Base-by-base conservation (phyloP, 768 basidiomycete genomes). In the Leucosporidium creatinivorum region DNA sequence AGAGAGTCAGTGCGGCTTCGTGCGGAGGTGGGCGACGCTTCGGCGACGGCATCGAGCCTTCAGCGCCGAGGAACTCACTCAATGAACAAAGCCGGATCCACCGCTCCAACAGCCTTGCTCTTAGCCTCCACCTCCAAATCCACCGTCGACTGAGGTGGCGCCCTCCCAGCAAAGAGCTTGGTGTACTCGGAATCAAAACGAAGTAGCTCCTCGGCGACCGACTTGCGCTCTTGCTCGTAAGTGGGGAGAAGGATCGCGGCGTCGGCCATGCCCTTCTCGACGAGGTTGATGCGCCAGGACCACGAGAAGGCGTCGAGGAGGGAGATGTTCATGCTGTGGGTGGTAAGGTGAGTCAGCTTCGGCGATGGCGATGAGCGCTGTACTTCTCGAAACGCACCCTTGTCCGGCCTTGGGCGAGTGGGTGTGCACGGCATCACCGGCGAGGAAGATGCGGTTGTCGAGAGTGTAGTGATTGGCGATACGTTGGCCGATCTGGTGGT, bases 351-450 rank as follows among this genome's bases (percentile, higher is more conserved):
- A 13, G 64, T 65, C 50, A 65, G 62, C 25, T 25, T 6, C 26
- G 7, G 21, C 13, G 1, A 21, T 33, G 1, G 0, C 23, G 19
- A 21, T 28, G 15, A 49, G n/a, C 31, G 21, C 13, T 25, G 26
- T 4, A 21, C n/a, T 28, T 5, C 1, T 36, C 25, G n/a, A 44
- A 21, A 28, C 48, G 5, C 17, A 61, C 39, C 58, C 73, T 52
- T 70, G 75, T 9, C 75, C 74, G 44, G 74, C 75, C 66, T 76
- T 76, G 23, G 75, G 75, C 4, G 73, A 73, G 63, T 76, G 74
- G 23, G 74, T 73, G 70, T 75, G 75, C 36, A 70, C 70, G 4
- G 73, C 74, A 56, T 76, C 75, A 15, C 75, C 75, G 12, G 66
- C 74, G 30, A 75, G 66, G 74, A 75, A 75, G 61, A 76, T 66